A percentile compares a stretch with the other conserved stretches of the same genome.
These are phyloP conservation scores for Rubus idaeus DNA, from an alignment of 306 rosid species.

Conservation along the genomic window DNA sequence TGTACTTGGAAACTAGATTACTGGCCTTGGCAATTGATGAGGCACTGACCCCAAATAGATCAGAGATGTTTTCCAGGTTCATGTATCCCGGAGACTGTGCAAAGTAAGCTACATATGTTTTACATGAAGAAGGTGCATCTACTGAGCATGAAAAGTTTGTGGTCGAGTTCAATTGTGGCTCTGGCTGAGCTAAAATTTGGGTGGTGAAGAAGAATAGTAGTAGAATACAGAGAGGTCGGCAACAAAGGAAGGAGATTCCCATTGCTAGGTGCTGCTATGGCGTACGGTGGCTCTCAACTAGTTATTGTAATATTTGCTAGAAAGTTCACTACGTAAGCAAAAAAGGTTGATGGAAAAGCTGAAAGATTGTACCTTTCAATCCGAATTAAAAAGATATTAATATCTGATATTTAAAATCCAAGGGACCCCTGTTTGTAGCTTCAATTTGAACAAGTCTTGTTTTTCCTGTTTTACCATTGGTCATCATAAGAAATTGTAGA, in stretches of 20 bases:
- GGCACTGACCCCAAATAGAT: constrained; percentile 53
- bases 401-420: neutral
- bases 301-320: constrained; percentile 17
- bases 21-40: constrained; percentile 61
- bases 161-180: constrained; percentile 17
- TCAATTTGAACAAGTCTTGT: neutral
- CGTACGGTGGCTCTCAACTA: neutral
- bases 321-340: neutral
- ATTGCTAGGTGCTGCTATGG: constrained; percentile 33
- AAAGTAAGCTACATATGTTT: constrained; percentile 62
- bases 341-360: constrained; percentile 14
- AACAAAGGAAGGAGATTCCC: constrained; percentile 39
- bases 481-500: neutral
- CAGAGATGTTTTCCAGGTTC: constrained; percentile 48
- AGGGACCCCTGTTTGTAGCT: neutral
- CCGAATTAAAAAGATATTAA: constrained; percentile 1
- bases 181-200: constrained; percentile 37
- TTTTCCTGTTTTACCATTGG: constrained; percentile 4
- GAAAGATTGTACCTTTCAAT: neutral
- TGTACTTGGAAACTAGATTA: constrained; percentile 34
- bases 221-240: constrained; percentile 28
- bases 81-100: constrained; percentile 45
- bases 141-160: constrained; percentile 57
- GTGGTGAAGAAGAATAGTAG: constrained; percentile 30
- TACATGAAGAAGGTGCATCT: constrained; percentile 47